A percentile compares a stretch with the other conserved stretches of the same genome.
These are phyloP conservation scores for Obelidium mucronatum DNA, from an alignment of 192 early-diverging fungal genomes.

Conservation along the genomic window DNA sequence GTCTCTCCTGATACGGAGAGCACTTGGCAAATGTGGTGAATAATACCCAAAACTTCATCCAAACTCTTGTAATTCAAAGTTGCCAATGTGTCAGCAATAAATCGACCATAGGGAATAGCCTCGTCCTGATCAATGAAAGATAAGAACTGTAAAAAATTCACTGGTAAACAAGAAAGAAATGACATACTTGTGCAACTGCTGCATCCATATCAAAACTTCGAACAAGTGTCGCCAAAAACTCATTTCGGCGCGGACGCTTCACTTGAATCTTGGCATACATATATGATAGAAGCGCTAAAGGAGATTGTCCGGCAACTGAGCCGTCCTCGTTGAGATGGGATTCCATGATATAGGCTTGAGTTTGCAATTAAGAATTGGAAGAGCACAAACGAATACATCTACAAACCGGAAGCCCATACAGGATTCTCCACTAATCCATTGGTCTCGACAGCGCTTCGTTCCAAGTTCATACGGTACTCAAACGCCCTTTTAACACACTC, in stretches of 20 bases:
- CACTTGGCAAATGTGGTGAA: constrained; percentile 75
- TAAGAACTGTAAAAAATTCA: too few species aligned
- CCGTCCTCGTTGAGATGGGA: neutral
- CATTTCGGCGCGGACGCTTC: constrained; percentile 74
- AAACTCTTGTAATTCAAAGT: constrained; percentile 78
- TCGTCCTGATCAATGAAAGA: constrained; percentile 45
- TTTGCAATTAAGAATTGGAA: too few species aligned
- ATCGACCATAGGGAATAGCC: constrained; percentile 60
- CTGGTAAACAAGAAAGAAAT: neutral
- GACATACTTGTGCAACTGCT: neutral
- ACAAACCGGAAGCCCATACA: constrained; percentile 33
- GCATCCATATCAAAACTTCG: constrained; percentile 73
- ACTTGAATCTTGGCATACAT: constrained; percentile 75
- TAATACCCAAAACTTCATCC: constrained; percentile 82
- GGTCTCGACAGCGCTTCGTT: neutral
- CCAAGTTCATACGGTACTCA: constrained; percentile 66
- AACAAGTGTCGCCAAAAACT: constrained; percentile 73
- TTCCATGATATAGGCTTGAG: neutral
- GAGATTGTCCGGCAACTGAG: neutral
- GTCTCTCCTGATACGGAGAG: constrained; percentile 76
- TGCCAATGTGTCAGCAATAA: constrained; percentile 85
- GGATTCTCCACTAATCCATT: neutral
- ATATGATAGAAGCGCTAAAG: constrained; percentile 63
- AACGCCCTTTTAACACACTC: constrained; percentile 80
- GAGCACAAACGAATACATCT: too few species aligned